Evolutionary conservation across 768 basidiomycete species (phyloP).

Genomic region (Asterophora lycoperdoides): DNA sequence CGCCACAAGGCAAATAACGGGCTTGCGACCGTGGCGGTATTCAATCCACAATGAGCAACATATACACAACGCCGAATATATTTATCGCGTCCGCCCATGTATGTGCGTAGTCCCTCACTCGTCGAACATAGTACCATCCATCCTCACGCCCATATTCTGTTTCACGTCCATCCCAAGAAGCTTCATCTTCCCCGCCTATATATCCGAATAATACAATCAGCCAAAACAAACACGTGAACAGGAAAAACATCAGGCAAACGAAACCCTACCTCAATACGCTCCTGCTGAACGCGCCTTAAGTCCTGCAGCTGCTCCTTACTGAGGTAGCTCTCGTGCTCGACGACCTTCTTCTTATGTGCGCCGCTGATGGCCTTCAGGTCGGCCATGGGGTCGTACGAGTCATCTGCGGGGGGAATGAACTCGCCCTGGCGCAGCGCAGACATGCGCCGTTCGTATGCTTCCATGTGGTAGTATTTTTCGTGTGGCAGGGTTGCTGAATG

Average conservation of each 20-base stretch:
- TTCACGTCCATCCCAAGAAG: slow-evolving; percentile 85
- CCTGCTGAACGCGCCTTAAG: slow-evolving; percentile 77
- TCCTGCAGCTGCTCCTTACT: slow-evolving; percentile 78
- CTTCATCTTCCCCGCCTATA: slow-evolving; percentile 77
- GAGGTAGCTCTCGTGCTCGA: slow-evolving; percentile 72
- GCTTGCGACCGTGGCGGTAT: too few species aligned
- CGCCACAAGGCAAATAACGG: too few species aligned
- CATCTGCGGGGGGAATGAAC: slow-evolving; percentile 65
- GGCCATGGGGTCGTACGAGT: slow-evolving; percentile 76
- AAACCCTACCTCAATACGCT: slow-evolving; percentile 69
- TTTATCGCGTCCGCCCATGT: too few species aligned
- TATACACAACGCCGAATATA: too few species aligned
- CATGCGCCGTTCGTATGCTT: slow-evolving; percentile 82
- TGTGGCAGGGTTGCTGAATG: slow-evolving; percentile 80
- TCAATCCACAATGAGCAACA: too few species aligned
- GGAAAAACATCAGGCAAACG: background rate
- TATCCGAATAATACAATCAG: background rate
- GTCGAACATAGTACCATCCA: slow-evolving; percentile 71
- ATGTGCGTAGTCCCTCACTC: slow-evolving; percentile 18
- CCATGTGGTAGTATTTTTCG: slow-evolving; percentile 94
- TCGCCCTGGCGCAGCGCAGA: slow-evolving; percentile 79
- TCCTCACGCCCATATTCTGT: slow-evolving; percentile 79
- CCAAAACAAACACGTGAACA: too few species aligned
- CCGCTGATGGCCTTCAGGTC: slow-evolving; percentile 76
- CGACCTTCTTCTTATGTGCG: slow-evolving; percentile 62